Percentiles rank a stretch among this genome's conserved stretches.
Conservation (phyloP, 2,329 filamentous ascomycete species). For the Didymella glomerata region DNA sequence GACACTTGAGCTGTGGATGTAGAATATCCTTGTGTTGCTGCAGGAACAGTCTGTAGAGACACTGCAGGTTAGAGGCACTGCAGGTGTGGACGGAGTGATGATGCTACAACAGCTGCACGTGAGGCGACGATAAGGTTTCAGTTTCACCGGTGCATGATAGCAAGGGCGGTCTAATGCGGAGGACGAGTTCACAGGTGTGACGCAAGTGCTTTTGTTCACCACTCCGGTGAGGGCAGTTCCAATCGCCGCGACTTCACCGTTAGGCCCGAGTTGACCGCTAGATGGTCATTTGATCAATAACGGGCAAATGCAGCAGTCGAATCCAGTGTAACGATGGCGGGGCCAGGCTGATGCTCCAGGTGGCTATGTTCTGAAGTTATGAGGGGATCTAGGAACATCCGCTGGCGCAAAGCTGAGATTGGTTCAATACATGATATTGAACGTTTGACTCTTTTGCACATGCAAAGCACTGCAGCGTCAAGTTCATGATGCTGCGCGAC, state of each 20-base stretch:
- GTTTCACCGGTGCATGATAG: constrained; percentile 15
- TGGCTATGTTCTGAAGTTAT: background rate
- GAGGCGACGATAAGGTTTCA: constrained; percentile 18
- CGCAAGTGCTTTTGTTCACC: constrained; percentile 15
- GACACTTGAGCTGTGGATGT: background rate
- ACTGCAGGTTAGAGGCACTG: background rate
- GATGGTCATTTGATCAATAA: constrained; percentile 14
- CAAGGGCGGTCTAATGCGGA: constrained; percentile 15
- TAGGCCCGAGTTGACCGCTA: constrained; percentile 10
- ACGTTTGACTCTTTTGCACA: background rate
- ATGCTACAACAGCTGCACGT: constrained; percentile 17
- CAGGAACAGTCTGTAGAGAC: constrained; percentile 8
- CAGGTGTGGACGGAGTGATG: constrained; percentile 6
- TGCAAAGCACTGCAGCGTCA: background rate
- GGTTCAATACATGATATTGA: no score
- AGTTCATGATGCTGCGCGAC: constrained; percentile 1
- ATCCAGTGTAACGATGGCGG: background rate
- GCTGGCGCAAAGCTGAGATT: background rate
- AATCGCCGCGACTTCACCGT: constrained; percentile 1
- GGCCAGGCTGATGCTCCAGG: background rate
- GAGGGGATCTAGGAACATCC: background rate
- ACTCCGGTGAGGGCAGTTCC: constrained; percentile 13
- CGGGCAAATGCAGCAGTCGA: background rate
- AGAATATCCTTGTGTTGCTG: constrained; percentile 1
- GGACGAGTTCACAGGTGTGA: constrained; percentile 15